Evolutionary conservation across 208 protist genomes (phyloP), one percentile per base, ranked within the genome.

Genomic region (Trypanosoma platydactyli): DNA sequence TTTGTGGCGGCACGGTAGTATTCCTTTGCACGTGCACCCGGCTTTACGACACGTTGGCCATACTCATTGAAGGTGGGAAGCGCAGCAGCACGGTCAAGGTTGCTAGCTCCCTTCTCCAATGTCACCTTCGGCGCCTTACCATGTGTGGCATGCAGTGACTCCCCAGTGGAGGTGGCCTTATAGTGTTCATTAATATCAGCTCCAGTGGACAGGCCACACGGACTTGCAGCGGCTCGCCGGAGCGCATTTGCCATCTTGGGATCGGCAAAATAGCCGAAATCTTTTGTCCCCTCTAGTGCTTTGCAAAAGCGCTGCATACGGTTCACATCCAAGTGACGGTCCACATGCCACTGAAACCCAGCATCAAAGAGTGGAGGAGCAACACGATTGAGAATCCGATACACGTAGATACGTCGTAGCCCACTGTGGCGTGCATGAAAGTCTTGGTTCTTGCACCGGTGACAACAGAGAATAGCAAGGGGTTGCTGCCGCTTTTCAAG

Each of bases 381-480:
- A 20, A 96, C 76, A 38, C 91, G 87, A 71, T 96, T 96, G n/a
- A 92, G 76, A 46, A 96, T 91, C 56, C 91, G 91, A 65, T 96
- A 96, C 55, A 83, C 83, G 77, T 96, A 96, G 25, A 94, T 76
- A 4, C 91, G 83, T 42, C 84, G 75, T 64, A 89, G 71, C 0
- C 81, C 88, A 42, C 68, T 74, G 64, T 94, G 85, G n/a, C 91
- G 86, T 20, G 91, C 91, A 68, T 96, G 91, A 51, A 94, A 96
- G 54, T 89, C 76, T 52, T 88, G 88, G 45, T 89, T 90, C 24
- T 51, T 63, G 74, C 89, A 93, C 22, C 71, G 86, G 38, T 88
- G 75, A 62, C 81, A 96, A 57, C 65, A 72, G 12, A 96, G 71
- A 38, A 96, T 60, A 29, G 88, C 90, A 35, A 96, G 76, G 5